A percentile compares a stretch with the other conserved stretches of the same genome.
Conservation (phyloP, 345 rosid genomes). For the thale cress (Arabidopsis thaliana) region DNA sequence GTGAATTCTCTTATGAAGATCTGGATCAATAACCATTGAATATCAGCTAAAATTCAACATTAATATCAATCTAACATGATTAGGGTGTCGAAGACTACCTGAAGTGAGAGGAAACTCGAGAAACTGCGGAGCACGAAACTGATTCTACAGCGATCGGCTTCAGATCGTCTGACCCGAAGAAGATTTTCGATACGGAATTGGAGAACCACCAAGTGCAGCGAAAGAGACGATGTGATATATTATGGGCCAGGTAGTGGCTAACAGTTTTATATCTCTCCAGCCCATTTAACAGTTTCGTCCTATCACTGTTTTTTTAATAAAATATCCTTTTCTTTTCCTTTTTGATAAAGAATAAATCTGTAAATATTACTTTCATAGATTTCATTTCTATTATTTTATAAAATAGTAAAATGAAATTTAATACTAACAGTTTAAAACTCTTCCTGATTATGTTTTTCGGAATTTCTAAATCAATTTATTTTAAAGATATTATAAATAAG, state of each 20-base stretch:
- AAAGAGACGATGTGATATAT: slow-evolving; percentile 14
- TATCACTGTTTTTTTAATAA: too few species aligned
- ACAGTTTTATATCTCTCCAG: neutral
- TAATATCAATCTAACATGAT: neutral
- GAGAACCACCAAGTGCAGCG: slow-evolving; percentile 20
- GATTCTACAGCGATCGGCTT: slow-evolving; percentile 39
- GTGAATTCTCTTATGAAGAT: slow-evolving; percentile 27
- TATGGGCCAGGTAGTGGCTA: slow-evolving; percentile 29
- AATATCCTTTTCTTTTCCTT: too few species aligned
- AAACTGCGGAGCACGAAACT: slow-evolving; percentile 39
- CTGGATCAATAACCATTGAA: slow-evolving; percentile 37
- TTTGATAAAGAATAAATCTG: too few species aligned
- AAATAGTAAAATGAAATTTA: too few species aligned
- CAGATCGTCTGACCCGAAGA: slow-evolving; percentile 42
- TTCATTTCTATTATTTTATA: too few species aligned
- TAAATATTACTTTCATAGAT: too few species aligned
- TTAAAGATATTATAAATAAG: too few species aligned
- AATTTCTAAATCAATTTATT: too few species aligned
- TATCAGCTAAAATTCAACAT: slow-evolving; percentile 9
- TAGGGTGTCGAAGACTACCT: slow-evolving; percentile 34
- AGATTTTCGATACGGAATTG: slow-evolving; percentile 32
- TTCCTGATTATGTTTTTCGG: too few species aligned
- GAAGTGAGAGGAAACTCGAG: slow-evolving; percentile 20
- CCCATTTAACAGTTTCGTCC: neutral
- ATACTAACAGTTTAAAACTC: too few species aligned